These are phyloP conservation scores for Rhytidiadelphus loreus DNA, from an alignment of 225 moss, liverwort and hornwort genomes.

Conservation along the genomic window DNA sequence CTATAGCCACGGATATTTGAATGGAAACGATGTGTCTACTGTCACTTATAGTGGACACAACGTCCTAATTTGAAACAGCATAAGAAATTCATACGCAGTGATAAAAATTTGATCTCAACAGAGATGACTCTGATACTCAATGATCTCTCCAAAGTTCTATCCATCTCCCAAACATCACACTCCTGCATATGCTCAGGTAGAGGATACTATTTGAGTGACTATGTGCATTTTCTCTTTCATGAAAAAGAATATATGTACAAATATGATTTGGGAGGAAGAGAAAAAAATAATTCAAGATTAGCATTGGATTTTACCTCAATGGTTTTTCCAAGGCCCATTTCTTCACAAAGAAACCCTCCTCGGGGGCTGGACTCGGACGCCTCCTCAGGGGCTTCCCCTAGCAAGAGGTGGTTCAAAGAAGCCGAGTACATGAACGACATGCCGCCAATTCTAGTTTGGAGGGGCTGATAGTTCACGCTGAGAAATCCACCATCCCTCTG, in stretches of 20 bases:
- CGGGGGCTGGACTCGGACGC: constrained; percentile 40
- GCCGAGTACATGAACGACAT: constrained; percentile 75
- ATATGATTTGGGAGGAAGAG: neutral
- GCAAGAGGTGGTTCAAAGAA: constrained; percentile 78
- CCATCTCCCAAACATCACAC: neutral
- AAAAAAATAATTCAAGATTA: neutral
- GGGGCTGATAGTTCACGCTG: constrained; percentile 77
- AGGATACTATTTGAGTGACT: neutral
- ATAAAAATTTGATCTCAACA: neutral
- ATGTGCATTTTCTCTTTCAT: neutral
- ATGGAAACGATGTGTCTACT: neutral
- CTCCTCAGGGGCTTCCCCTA: constrained; percentile 38
- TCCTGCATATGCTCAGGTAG: neutral
- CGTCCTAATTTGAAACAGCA: neutral
- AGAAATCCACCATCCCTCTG: constrained; percentile 81
- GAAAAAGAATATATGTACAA: neutral
- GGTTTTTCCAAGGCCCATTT: constrained; percentile 99
- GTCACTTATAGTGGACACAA: neutral
- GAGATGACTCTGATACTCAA: neutral
- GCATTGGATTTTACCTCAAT: constrained; percentile 56
- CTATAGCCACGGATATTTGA: neutral
- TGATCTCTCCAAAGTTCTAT: neutral
- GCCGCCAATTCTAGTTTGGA: constrained; percentile 44
- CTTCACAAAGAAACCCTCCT: constrained; percentile 96
- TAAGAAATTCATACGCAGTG: neutral